Conservation (phyloP, 176 grass and related monocot genomes). For the Thinopyrum elongatum region DNA sequence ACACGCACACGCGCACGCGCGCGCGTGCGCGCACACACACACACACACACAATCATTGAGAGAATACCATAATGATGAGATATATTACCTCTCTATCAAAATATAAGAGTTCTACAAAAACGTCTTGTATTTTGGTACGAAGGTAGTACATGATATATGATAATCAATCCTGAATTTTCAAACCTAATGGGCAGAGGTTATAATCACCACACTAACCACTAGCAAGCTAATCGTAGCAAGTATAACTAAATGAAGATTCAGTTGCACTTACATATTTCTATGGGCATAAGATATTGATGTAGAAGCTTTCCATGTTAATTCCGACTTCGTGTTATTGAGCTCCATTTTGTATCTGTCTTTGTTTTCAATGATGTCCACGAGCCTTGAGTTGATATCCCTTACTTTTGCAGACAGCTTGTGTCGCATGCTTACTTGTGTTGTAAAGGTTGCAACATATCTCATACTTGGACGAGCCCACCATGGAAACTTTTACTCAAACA, state of each 20-base stretch:
- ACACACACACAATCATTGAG: too few relatives aligned
- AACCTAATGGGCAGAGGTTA: too few relatives aligned
- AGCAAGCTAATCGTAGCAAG: not conserved
- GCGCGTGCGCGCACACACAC: too few relatives aligned
- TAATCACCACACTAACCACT: too few relatives aligned
- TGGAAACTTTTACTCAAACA: slow-evolving; percentile 1
- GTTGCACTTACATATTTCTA: not conserved
- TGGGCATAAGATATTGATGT: not conserved
- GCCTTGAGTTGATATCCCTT: slow-evolving; percentile 14
- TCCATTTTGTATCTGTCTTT: slow-evolving; percentile 29
- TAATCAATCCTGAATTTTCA: too few relatives aligned
- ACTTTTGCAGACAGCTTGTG: not conserved
- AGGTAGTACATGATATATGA: too few relatives aligned
- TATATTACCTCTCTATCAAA: too few relatives aligned
- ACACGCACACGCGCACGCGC: too few relatives aligned
- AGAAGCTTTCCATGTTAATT: slow-evolving; percentile 21
- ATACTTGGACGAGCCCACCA: not conserved
- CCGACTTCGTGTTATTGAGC: not conserved
- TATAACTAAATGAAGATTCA: not conserved
- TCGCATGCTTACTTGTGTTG: not conserved
- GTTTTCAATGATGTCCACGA: slow-evolving; percentile 29
- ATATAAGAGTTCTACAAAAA: too few relatives aligned
- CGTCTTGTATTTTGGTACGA: too few relatives aligned
- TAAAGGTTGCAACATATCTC: not conserved
- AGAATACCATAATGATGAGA: too few relatives aligned